Evolutionary conservation across 1,284 basidiomycete species (phyloP).

Genomic region (Testicularia cyperi): DNA sequence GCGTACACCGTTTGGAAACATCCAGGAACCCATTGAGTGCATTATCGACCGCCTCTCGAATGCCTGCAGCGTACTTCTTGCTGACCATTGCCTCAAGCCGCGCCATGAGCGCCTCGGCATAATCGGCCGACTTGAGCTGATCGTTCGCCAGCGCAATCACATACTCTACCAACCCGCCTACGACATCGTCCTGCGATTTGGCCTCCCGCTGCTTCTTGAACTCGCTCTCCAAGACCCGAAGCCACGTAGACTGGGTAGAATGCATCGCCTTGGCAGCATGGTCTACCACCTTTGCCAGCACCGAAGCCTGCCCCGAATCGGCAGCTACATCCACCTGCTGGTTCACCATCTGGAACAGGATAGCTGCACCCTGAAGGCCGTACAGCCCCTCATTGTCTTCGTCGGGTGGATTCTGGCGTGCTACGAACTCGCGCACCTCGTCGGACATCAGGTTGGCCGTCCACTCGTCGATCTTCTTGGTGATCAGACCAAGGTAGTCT

Average conservation of each 20-base stretch:
- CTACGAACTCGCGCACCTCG: conserved; percentile 81
- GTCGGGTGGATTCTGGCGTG: conserved; percentile 82
- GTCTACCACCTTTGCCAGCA: conserved; percentile 84
- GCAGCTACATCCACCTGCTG: conserved; percentile 93
- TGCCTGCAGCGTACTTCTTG: conserved; percentile 82
- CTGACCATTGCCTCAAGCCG: conserved; percentile 88
- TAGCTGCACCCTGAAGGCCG: conserved; percentile 86
- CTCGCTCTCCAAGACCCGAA: conserved; percentile 78
- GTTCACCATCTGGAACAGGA: conserved; percentile 95
- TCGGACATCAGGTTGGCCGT: conserved; percentile 88
- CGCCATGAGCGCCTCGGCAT: conserved; percentile 78
- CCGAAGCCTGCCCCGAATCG: conserved; percentile 91
- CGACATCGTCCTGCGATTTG: conserved; percentile 78
- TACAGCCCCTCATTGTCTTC: conserved; percentile 84
- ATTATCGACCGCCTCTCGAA: conserved; percentile 84
- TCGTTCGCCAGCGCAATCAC: conserved; percentile 98
- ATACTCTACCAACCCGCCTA: conserved; percentile 89
- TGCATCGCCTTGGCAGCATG: conserved; percentile 89
- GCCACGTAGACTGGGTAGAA: conserved; percentile 85
- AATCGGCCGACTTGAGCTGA: conserved; percentile 94
- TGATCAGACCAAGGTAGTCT: conserved; percentile 89
- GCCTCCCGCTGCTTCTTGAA: conserved; percentile 79
- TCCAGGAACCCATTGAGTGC: conserved; percentile 98
- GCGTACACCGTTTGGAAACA: conserved; percentile 93
- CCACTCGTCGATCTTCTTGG: conserved; percentile 97